Evolutionary conservation across 257 asterid genomes (phyloP).

Genomic region (Linaria vulgaris): DNA sequence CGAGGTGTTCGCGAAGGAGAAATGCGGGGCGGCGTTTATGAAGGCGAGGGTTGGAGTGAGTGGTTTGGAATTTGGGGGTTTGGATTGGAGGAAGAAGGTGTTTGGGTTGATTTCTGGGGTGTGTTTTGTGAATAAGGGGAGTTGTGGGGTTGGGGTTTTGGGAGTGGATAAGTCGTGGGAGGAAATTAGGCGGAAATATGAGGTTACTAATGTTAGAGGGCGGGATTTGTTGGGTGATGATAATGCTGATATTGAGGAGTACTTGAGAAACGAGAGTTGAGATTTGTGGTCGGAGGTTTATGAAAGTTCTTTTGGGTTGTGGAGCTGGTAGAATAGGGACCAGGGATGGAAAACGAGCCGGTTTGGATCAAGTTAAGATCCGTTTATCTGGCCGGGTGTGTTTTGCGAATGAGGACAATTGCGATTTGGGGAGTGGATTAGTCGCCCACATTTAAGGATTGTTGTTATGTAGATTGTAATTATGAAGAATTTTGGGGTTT

Average conservation of each 20-base stretch:
- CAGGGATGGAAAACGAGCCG: no score
- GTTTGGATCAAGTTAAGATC: background rate
- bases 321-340: no score
- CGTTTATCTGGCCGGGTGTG: background rate
- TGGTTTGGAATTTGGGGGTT: conserved; percentile 36
- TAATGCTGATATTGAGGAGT: conserved; percentile 38
- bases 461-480: no score
- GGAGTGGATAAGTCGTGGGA: conserved; percentile 46
- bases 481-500: no score
- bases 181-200: conserved; percentile 41
- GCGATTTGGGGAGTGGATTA: no score
- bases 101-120: conserved; percentile 58
- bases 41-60: conserved; percentile 54
- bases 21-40: conserved; percentile 58
- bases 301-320: background rate
- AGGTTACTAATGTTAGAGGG: conserved; percentile 47
- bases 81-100: conserved; percentile 45
- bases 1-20: conserved; percentile 51
- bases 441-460: no score
- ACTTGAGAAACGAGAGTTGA: conserved; percentile 30
- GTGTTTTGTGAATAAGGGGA: conserved; percentile 35
- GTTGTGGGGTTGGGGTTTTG: conserved; percentile 35
- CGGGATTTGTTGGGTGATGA: conserved; percentile 52
- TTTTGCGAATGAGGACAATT: background rate
- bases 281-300: background rate